Conservation (phyloP, 805 yeast genomes). For the Cyberlindnera misumaiensis region DNA sequence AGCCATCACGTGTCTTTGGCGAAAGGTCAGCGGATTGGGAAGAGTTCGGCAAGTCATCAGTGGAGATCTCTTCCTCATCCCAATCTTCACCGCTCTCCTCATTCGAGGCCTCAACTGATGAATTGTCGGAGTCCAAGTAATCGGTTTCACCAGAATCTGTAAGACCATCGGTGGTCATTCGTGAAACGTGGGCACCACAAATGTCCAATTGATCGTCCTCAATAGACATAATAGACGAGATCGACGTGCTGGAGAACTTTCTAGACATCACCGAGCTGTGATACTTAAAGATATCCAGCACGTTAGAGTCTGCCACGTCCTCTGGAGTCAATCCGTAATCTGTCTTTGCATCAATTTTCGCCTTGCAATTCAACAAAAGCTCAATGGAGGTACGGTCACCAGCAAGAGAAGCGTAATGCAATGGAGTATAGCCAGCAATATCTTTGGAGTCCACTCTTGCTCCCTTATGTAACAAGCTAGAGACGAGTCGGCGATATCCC, state of each 20-base stretch:
- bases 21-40: background rate
- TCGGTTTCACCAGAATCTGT: constrained; percentile 22
- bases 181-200: constrained; percentile 27
- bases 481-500: constrained; percentile 58
- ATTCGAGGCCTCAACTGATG: constrained; percentile 19
- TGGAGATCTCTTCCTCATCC: constrained; percentile 6
- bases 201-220: constrained; percentile 24
- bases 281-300: constrained; percentile 25
- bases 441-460: constrained; percentile 71
- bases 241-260: constrained; percentile 20
- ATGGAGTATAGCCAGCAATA: constrained; percentile 75
- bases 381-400: constrained; percentile 67
- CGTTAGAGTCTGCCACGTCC: constrained; percentile 34
- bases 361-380: constrained; percentile 55
- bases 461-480: constrained; percentile 56
- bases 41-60: background rate
- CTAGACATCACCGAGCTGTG: constrained; percentile 13
- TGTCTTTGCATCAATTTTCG: constrained; percentile 47
- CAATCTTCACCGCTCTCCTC: constrained; percentile 25
- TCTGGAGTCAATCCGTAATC: constrained; percentile 41
- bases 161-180: constrained; percentile 26
- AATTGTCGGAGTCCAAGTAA: constrained; percentile 9
- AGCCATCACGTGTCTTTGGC: constrained; percentile 16
- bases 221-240: constrained; percentile 24
- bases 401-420: constrained; percentile 76